Base-by-base conservation (phyloP, 345 rosid species). In the Pelargonium nanum region DNA sequence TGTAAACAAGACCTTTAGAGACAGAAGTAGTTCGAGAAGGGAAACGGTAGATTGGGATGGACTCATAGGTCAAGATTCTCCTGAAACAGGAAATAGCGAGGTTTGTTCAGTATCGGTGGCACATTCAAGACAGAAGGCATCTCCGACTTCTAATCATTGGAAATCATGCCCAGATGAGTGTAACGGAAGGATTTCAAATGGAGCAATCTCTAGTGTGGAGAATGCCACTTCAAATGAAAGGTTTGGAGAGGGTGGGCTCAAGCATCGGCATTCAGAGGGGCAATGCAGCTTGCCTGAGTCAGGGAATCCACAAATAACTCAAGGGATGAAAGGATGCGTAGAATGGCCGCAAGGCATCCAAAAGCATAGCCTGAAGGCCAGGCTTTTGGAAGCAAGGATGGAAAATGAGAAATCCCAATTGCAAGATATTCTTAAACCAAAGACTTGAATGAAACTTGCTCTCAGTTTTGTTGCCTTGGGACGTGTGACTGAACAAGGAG, bases 291-390 rank as follows among this genome's bases (percentile, higher is more conserved):
- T 88, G 2, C 93, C 96, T 0, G 96, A 94, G 51, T 75, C 85
- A 0, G 83, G 78, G 54, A 80, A 83, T 70, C 83, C 83, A 55
- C 89, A 81, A 65, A 68, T 89, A 59, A 76, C 78, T 23, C 75
- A 81, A 58, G 95, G 95, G 53, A 85, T 86, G 95, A 94, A 90
- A 70, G 96, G 97, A 26, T 88, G 99, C 83, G 86, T 94, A 24
- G 99, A 94, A 58, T 94, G 96, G 97, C 88, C 95, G 16, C 87
- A 86, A 15, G 89, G 81, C 6, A 60, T 78, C 17, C 95, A 85
- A 70, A 94, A 83, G 84, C 67, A 76, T 62, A 86, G 96, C 59
- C 67, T 90, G 83, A 90, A 90, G 83, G 83, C 97, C 15, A 90
- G 82, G 79, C 99, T 90, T 55, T 62, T 90, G 51, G 97, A 90